Evolutionary conservation across 306 rosid genomes (phyloP).

Genomic region (Ormosia semicastrata): DNA sequence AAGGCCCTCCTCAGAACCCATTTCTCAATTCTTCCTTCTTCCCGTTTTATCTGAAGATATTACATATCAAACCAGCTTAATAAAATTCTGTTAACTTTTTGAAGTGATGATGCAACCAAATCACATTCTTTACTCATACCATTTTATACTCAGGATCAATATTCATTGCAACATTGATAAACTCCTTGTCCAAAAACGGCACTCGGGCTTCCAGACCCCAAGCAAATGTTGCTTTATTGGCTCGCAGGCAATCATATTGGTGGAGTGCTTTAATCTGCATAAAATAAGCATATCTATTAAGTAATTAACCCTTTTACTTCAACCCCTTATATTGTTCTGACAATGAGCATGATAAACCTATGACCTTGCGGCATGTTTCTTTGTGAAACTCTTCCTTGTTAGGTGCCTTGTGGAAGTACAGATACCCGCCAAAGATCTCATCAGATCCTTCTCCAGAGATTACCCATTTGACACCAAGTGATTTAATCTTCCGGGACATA

Average conservation of each 20-base stretch:
- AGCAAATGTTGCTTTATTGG: conserved; percentile 89
- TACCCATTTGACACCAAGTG: conserved; percentile 94
- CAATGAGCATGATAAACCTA: neutral
- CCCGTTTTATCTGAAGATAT: conserved; percentile 60
- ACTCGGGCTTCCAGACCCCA: conserved; percentile 98
- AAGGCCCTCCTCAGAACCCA: conserved; percentile 89
- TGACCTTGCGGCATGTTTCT: conserved; percentile 94
- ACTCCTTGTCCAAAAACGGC: conserved; percentile 88
- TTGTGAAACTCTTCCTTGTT: conserved; percentile 92
- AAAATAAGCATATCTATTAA: neutral
- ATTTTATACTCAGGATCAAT: conserved; percentile 80
- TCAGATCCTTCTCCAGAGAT: conserved; percentile 98
- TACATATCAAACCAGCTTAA: neutral
- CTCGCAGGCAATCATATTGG: conserved; percentile 84
- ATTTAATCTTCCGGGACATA: conserved; percentile 92
- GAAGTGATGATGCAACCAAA: neutral
- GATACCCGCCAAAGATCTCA: conserved; percentile 92
- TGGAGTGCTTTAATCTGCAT: conserved; percentile 91
- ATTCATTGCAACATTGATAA: conserved; percentile 75
- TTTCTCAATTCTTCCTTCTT: conserved; percentile 84
- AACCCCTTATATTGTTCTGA: neutral
- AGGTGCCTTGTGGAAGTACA: conserved; percentile 99
- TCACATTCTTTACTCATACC: conserved; percentile 41
- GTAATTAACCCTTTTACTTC: neutral
- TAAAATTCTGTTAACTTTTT: neutral